These are phyloP conservation scores for Hyphodiscus hymeniophilus DNA, from an alignment of 495 filamentous ascomycete species.

Conservation along the genomic window DNA sequence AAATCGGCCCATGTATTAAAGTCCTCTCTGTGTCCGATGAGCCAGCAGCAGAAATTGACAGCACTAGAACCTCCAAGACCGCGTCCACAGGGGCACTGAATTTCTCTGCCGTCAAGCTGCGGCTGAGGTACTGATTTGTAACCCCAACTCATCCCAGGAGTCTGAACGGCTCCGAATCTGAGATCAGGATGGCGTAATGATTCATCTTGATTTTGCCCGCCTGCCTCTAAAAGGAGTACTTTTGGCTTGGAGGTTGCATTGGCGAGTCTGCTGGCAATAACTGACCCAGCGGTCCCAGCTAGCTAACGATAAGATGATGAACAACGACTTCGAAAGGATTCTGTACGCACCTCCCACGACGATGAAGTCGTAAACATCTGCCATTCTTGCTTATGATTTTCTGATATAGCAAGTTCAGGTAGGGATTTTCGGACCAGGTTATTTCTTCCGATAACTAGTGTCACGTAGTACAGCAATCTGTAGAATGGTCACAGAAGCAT, in stretches of 20 bases:
- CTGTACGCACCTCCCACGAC: not conserved
- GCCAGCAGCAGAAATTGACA: slow-evolving; percentile 38
- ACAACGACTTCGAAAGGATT: not conserved
- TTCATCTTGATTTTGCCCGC: slow-evolving; percentile 30
- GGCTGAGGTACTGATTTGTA: slow-evolving; percentile 55
- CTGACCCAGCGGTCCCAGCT: slow-evolving; percentile 52
- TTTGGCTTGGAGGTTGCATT: not conserved
- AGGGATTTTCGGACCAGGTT: no score
- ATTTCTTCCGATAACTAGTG: no score
- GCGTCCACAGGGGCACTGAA: slow-evolving; percentile 33
- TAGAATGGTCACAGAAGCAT: no score
- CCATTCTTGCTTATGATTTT: no score
- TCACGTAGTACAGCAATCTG: no score
- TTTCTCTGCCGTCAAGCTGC: not conserved
- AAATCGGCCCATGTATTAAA: slow-evolving; percentile 31
- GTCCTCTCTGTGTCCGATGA: slow-evolving; percentile 26
- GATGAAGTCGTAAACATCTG: not conserved
- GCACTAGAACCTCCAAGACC: slow-evolving; percentile 42
- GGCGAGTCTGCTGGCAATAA: slow-evolving; percentile 51
- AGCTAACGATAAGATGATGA: slow-evolving; percentile 26
- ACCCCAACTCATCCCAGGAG: slow-evolving; percentile 46
- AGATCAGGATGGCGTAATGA: slow-evolving; percentile 32
- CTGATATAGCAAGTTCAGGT: no score
- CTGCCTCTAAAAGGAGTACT: slow-evolving; percentile 9
- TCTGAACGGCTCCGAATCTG: not conserved